These are phyloP conservation scores for Puccinia triticina DNA, from an alignment of 1,284 basidiomycete species.

Conservation along the genomic window DNA sequence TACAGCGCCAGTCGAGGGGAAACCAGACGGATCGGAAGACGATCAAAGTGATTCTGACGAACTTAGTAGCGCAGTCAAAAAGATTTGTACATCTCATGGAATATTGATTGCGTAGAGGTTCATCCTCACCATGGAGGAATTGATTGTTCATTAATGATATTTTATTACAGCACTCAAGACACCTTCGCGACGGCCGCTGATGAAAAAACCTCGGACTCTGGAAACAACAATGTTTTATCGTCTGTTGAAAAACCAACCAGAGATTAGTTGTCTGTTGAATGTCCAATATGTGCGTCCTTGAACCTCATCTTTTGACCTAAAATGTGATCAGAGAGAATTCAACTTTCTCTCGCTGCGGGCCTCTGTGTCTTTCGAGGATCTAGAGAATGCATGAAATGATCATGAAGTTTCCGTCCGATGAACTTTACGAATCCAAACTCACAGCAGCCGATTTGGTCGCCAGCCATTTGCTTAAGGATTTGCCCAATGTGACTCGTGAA, in stretches of 20 bases:
- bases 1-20: not conserved
- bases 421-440: constrained; percentile 76
- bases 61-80: not conserved
- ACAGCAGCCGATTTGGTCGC: constrained; percentile 74
- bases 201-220: constrained; percentile 41
- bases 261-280: constrained; percentile 47
- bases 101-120: not conserved
- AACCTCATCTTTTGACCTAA: not conserved
- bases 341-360: not conserved
- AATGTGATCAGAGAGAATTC: not conserved
- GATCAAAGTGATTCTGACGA: not conserved
- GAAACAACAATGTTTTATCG: constrained; percentile 49
- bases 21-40: constrained; percentile 2
- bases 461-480: constrained; percentile 71
- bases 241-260: constrained; percentile 21
- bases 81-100: not conserved
- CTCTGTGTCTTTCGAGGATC: not conserved
- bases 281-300: constrained; percentile 36
- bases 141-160: not conserved
- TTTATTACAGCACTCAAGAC: constrained; percentile 13
- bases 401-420: constrained; percentile 80
- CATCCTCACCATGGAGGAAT: not conserved
- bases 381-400: constrained; percentile 80
- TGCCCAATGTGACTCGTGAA: constrained; percentile 66
- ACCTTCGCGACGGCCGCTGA: constrained; percentile 20